These are phyloP conservation scores for Candida pini DNA, from an alignment of 805 yeast genomes.

Conservation along the genomic window DNA sequence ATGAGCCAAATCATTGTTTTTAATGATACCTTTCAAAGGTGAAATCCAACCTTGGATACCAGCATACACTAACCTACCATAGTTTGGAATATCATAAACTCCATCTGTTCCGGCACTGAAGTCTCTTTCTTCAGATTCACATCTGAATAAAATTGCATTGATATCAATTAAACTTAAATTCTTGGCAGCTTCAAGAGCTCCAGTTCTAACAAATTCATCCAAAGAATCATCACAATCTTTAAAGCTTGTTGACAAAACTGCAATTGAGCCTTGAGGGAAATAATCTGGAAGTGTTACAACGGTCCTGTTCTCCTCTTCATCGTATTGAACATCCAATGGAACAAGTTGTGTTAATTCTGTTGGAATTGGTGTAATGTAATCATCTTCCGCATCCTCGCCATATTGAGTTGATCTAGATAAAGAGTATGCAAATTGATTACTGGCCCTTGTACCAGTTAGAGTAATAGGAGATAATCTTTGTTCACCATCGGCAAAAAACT, in stretches of 20 bases:
- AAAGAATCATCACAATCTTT: conserved; percentile 59
- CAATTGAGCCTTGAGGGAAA: conserved; percentile 89
- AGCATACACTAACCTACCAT: conserved; percentile 74
- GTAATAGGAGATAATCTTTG: conserved; percentile 55
- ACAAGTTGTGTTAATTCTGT: conserved; percentile 51
- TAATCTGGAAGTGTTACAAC: conserved; percentile 50
- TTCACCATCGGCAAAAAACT: conserved; percentile 46
- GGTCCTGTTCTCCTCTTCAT: conserved; percentile 39
- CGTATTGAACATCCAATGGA: conserved; percentile 41
- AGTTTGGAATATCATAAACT: conserved; percentile 64
- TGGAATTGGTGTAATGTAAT: conserved; percentile 56
- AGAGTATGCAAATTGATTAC: conserved; percentile 52
- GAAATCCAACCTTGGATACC: conserved; percentile 93
- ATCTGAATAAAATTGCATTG: conserved; percentile 67
- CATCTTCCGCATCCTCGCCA: conserved; percentile 48
- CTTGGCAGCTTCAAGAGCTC: conserved; percentile 69
- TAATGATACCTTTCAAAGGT: conserved; percentile 55
- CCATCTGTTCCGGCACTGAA: conserved; percentile 68
- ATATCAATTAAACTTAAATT: conserved; percentile 61
- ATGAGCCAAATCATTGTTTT: conserved; percentile 73
- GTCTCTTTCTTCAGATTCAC: conserved; percentile 87
- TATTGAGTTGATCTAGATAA: conserved; percentile 42
- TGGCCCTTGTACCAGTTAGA: conserved; percentile 55
- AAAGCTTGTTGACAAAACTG: conserved; percentile 69
- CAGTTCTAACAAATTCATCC: conserved; percentile 63